Conservation (phyloP, 2,329 filamentous ascomycete genomes). For the Zasmidium cellare region DNA sequence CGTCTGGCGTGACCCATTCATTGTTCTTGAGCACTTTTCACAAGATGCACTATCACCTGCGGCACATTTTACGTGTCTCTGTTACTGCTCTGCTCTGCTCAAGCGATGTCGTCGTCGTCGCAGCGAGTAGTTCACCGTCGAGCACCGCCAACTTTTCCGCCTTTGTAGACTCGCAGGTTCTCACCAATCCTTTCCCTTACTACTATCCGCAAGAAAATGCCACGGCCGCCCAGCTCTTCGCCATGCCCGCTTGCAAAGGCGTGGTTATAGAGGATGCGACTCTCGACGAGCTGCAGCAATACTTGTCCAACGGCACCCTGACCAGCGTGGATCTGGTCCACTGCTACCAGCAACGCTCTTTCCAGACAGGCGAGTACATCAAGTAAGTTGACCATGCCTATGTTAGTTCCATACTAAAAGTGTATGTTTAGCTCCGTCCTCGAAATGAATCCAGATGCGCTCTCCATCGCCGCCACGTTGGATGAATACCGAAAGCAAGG, state of each 20-base stretch:
- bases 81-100: too few species aligned
- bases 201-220: slow-evolving; percentile 36
- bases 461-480: slow-evolving; percentile 60
- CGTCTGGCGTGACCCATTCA: too few species aligned
- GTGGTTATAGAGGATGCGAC: slow-evolving; percentile 67
- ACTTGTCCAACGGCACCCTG: slow-evolving; percentile 56
- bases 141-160: too few species aligned
- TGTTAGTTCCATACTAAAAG: too few species aligned
- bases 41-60: too few species aligned
- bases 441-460: slow-evolving; percentile 67
- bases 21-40: too few species aligned
- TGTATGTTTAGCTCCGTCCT: slow-evolving; percentile 46
- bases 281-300: slow-evolving; percentile 65
- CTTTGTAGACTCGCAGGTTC: too few species aligned
- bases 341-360: slow-evolving; percentile 64
- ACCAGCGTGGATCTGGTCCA: slow-evolving; percentile 59
- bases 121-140: too few species aligned
- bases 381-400: slow-evolving; percentile 34
- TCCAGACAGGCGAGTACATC: slow-evolving; percentile 65
- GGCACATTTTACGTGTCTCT: too few species aligned
- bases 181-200: slow-evolving; percentile 33
- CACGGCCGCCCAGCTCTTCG: slow-evolving; percentile 49
- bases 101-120: too few species aligned
- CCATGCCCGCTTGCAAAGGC: slow-evolving; percentile 62
- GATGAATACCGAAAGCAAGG: slow-evolving; percentile 57